Evolutionary conservation across 2,329 filamentous ascomycete species (phyloP).

Genomic region (Malbranchea zuffiana): DNA sequence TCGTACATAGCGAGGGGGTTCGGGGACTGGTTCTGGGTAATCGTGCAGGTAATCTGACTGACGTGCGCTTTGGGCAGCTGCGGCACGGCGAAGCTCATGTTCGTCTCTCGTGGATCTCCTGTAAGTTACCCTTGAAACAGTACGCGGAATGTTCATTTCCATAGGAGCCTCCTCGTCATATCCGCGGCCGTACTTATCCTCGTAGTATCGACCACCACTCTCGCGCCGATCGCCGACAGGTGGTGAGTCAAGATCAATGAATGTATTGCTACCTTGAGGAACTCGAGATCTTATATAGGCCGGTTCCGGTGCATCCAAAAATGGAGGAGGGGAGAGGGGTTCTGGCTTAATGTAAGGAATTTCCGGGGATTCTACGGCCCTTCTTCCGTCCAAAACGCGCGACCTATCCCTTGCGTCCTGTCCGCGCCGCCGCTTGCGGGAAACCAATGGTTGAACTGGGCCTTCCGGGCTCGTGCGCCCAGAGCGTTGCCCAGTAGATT

Average conservation of each 20-base stretch:
- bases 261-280: constrained; percentile 36
- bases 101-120: constrained; percentile 33
- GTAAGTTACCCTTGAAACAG: constrained; percentile 30
- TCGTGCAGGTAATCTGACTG: constrained; percentile 33
- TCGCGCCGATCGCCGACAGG: constrained; percentile 28
- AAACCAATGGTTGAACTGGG: constrained; percentile 32
- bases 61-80: constrained; percentile 36
- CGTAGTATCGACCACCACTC: constrained; percentile 24
- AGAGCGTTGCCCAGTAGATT: constrained; percentile 22
- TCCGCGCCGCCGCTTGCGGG: constrained; percentile 44
- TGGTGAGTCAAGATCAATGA: constrained; percentile 37
- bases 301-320: constrained; percentile 35
- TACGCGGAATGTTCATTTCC: constrained; percentile 28
- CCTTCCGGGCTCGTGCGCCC: constrained; percentile 37
- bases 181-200: constrained; percentile 23
- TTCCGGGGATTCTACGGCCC: constrained; percentile 27
- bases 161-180: constrained; percentile 21
- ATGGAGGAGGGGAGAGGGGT: constrained; percentile 50
- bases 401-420: constrained; percentile 27
- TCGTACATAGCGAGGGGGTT: constrained; percentile 25
- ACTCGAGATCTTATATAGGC: constrained; percentile 25
- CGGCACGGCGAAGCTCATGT: constrained; percentile 37
- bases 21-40: constrained; percentile 35
- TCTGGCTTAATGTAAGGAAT: constrained; percentile 52
- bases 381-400: constrained; percentile 26